Conservation (phyloP, 768 basidiomycete species). For the Strobilomyces echinocephalus region DNA sequence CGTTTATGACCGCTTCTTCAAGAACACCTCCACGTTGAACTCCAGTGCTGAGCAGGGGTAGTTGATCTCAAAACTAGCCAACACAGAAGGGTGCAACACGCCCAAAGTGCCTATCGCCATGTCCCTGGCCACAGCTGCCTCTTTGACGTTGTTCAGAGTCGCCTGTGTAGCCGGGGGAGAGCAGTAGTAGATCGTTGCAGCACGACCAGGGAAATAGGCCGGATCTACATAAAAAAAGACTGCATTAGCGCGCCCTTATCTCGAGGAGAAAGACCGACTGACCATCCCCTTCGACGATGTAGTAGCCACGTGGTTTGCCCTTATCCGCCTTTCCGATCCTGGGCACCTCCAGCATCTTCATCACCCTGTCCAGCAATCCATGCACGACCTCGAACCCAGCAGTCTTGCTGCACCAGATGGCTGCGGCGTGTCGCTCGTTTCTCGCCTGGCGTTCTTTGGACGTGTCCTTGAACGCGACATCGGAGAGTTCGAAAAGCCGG, state of each 20-base stretch:
- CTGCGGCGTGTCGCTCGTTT: conserved; percentile 85
- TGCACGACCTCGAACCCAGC: conserved; percentile 97
- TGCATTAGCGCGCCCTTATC: conserved; percentile 4
- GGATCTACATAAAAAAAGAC: conserved; percentile 53
- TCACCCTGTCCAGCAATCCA: conserved; percentile 88
- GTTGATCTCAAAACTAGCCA: conserved; percentile 89
- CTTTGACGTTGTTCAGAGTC: conserved; percentile 41
- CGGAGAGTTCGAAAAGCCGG: conserved; percentile 89
- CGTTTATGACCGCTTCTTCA: conserved; percentile 44
- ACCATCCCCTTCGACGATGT: conserved; percentile 85
- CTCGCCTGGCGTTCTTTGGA: conserved; percentile 75
- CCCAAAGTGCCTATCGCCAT: conserved; percentile 83
- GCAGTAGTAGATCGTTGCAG: conserved; percentile 88
- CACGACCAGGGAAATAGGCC: conserved; percentile 93
- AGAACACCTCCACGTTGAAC: conserved; percentile 93
- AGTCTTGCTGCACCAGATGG: conserved; percentile 93
- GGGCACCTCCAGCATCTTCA: conserved; percentile 94
- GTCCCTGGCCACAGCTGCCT: conserved; percentile 48
- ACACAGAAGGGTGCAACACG: conserved; percentile 86
- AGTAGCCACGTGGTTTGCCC: conserved; percentile 74
- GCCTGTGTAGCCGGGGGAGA: conserved; percentile 33
- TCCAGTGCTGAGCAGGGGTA: conserved; percentile 95
- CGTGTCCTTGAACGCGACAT: conserved; percentile 86
- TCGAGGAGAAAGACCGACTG: conserved; percentile 24
- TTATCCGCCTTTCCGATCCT: conserved; percentile 57